Evolutionary conservation across 208 protist genomes (phyloP).

Genomic region (Crithidia fasciculata): DNA sequence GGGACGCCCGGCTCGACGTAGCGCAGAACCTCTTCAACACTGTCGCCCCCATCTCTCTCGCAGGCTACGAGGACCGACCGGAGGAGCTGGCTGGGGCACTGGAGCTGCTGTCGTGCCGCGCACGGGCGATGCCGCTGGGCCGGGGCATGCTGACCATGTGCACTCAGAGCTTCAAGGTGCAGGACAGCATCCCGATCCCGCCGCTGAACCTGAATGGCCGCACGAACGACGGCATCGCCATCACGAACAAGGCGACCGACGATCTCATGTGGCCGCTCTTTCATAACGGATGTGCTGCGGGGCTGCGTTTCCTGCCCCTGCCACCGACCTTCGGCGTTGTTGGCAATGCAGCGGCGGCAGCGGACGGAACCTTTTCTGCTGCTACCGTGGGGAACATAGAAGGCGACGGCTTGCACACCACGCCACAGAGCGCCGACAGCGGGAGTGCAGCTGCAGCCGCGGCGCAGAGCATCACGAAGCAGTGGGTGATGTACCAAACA

Average conservation of each 20-base stretch:
- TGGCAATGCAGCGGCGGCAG: neutral
- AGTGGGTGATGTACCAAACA: slow-evolving; percentile 92
- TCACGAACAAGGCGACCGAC: slow-evolving; percentile 63
- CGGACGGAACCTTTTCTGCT: too few species aligned
- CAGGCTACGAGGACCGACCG: slow-evolving; percentile 51
- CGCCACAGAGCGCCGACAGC: neutral
- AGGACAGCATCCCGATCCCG: slow-evolving; percentile 85
- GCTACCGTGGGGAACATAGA: too few species aligned
- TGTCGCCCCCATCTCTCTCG: slow-evolving; percentile 58
- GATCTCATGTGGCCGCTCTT: slow-evolving; percentile 78
- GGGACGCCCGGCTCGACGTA: slow-evolving; percentile 68
- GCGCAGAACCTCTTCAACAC: slow-evolving; percentile 84
- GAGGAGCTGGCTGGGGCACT: slow-evolving; percentile 63
- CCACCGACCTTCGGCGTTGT: slow-evolving; percentile 11
- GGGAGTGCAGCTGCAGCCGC: neutral
- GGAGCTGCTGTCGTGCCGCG: slow-evolving; percentile 46
- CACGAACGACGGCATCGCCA: slow-evolving; percentile 68
- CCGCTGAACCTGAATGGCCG: slow-evolving; percentile 68
- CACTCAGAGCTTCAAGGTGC: slow-evolving; percentile 78
- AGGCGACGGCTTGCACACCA: neutral
- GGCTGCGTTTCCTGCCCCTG: slow-evolving; percentile 80
- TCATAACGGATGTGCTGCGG: slow-evolving; percentile 88
- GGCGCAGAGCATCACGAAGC: slow-evolving; percentile 60
- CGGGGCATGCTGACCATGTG: slow-evolving; percentile 87
- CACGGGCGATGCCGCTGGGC: slow-evolving; percentile 64